Evolutionary conservation across 345 rosid species (phyloP).

Genomic region (Chamaenerion angustifolium): DNA sequence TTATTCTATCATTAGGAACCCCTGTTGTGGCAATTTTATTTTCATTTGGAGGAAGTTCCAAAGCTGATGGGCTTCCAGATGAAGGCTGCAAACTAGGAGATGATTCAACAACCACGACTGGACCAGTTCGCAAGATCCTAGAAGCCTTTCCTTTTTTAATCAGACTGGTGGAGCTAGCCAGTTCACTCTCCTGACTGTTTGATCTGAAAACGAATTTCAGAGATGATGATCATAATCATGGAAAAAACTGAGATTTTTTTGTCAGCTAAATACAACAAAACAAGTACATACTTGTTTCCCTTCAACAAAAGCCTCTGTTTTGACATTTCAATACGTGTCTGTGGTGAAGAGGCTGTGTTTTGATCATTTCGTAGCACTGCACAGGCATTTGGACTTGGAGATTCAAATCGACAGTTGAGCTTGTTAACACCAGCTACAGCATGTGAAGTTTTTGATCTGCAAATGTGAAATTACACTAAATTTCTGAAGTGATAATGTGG

Average conservation of each 20-base stretch:
- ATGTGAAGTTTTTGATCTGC: conserved; percentile 60
- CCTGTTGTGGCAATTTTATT: conserved; percentile 24
- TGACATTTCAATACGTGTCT: conserved; percentile 31
- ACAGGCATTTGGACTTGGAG: conserved; percentile 47
- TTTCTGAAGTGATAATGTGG: too few relatives aligned
- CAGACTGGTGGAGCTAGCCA: conserved; percentile 37
- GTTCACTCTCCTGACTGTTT: conserved; percentile 40
- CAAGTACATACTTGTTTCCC: conserved; percentile 56
- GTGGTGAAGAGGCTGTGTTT: conserved; percentile 39
- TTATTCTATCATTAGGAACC: conserved; percentile 28
- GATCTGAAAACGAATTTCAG: conserved; percentile 25
- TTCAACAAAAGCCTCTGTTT: conserved; percentile 48
- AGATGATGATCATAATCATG: background rate
- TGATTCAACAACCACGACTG: conserved; percentile 52
- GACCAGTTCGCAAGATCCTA: conserved; percentile 53
- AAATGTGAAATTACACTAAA: conserved; percentile 2
- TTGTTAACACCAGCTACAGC: conserved; percentile 50
- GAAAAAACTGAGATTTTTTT: too few relatives aligned
- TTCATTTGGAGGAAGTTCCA: conserved; percentile 31
- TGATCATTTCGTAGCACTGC: conserved; percentile 38
- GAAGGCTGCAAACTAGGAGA: conserved; percentile 41
- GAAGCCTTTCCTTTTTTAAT: conserved; percentile 51
- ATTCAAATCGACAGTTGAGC: conserved; percentile 46
- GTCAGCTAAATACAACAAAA: conserved; percentile 7
- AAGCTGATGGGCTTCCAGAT: conserved; percentile 50